Conservation (phyloP, 345 rosid species). For the Gossypium arboreum region DNA sequence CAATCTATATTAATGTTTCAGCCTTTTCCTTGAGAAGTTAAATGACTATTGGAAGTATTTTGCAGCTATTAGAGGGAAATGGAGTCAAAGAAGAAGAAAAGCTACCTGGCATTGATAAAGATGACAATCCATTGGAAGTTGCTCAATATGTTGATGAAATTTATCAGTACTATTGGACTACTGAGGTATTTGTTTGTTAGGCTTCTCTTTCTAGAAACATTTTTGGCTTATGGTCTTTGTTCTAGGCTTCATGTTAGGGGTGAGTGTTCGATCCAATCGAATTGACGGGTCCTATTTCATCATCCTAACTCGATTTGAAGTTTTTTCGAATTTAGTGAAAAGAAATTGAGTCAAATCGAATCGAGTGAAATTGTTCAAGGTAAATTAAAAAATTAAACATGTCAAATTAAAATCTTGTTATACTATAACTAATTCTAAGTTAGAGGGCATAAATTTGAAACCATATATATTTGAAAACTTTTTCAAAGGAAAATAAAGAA, state of each 20-base stretch:
- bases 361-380: too few relatives aligned
- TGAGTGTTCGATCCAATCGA: too few relatives aligned
- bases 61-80: slow-evolving; percentile 52
- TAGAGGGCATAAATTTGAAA: too few relatives aligned
- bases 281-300: too few relatives aligned
- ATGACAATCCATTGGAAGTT: slow-evolving; percentile 78
- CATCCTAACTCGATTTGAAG: too few relatives aligned
- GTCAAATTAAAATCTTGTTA: too few relatives aligned
- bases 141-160: slow-evolving; percentile 95
- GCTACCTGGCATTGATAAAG: slow-evolving; percentile 71
- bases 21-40: slow-evolving; percentile 13
- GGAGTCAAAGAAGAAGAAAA: slow-evolving; percentile 38
- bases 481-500: too few relatives aligned
- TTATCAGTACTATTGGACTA: slow-evolving; percentile 80
- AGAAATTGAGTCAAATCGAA: too few relatives aligned
- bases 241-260: neutral
- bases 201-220: neutral
- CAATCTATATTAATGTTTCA: slow-evolving; percentile 3
- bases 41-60: slow-evolving; percentile 21
- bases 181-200: slow-evolving; percentile 54
- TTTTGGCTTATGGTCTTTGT: neutral
- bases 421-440: too few relatives aligned
- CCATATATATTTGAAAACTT: too few relatives aligned
- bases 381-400: too few relatives aligned
- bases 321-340: too few relatives aligned